phyloP scores from a whole-genome alignment of 1,139 yeast species.

The Nakaseomyces uthaithaninus region DNA sequence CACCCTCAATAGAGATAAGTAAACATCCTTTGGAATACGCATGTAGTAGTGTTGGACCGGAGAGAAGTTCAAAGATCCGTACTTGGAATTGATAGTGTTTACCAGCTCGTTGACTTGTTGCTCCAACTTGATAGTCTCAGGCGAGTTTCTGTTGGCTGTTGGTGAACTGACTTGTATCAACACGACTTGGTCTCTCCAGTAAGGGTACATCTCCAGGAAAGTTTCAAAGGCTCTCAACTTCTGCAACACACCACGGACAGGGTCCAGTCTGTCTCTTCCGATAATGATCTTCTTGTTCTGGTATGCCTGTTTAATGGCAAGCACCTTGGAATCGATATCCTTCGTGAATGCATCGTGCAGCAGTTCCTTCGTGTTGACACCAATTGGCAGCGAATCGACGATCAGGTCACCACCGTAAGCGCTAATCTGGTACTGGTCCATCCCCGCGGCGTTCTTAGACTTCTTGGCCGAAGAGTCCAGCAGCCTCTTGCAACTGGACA shows the following conservation, averaged over 20 bases:
- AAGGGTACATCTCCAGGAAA: conserved; percentile 83
- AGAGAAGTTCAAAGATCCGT: conserved; percentile 68
- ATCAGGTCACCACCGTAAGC: conserved; percentile 73
- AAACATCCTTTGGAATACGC: conserved; percentile 82
- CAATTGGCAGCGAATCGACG: conserved; percentile 73
- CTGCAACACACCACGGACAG: conserved; percentile 76
- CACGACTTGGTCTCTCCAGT: conserved; percentile 82
- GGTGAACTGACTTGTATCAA: conserved; percentile 89
- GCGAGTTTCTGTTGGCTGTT: conserved; percentile 26
- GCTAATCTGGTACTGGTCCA: conserved; percentile 38
- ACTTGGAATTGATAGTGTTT: conserved; percentile 70
- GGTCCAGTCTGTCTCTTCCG: conserved; percentile 74
- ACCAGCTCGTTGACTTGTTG: conserved; percentile 73
- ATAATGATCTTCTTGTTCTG: conserved; percentile 68
- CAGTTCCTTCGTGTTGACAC: conserved; percentile 64
- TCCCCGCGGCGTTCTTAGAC: conserved; percentile 20
- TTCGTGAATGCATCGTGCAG: conserved; percentile 47
- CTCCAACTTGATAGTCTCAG: conserved; percentile 43
- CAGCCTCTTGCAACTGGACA: conserved; percentile 79
- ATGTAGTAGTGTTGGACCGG: conserved; percentile 90
- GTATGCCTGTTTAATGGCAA: conserved; percentile 57
- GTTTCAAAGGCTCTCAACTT: conserved; percentile 73
- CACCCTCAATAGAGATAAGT: conserved; percentile 73
- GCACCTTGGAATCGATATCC: conserved; percentile 40
- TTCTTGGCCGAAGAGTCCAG: conserved; percentile 54